These are phyloP conservation scores for Lophiotrema nucula DNA, from an alignment of 495 filamentous ascomycete genomes.

Conservation along the genomic window DNA sequence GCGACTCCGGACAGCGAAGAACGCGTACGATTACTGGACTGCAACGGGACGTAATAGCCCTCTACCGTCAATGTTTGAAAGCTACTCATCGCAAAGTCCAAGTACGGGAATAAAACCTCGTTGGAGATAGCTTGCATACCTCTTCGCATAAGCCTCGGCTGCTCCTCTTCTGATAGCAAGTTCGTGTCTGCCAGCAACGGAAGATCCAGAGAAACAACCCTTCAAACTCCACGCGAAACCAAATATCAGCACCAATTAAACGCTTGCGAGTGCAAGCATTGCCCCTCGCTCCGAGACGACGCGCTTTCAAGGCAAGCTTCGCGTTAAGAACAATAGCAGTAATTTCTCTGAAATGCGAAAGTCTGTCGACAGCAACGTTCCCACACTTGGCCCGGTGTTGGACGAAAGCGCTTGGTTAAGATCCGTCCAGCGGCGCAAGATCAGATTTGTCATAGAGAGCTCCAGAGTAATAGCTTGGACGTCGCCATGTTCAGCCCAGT, in stretches of 20 bases:
- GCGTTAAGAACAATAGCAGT: constrained; percentile 62
- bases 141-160: neutral
- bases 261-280: constrained; percentile 66
- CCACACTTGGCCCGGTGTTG: constrained; percentile 51
- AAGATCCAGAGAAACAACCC: constrained; percentile 20
- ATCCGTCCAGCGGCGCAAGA: constrained; percentile 68
- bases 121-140: neutral
- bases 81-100: constrained; percentile 23
- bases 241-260: too few relatives aligned
- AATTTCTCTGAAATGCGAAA: constrained; percentile 57
- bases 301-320: constrained; percentile 52
- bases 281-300: constrained; percentile 58
- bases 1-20: too few relatives aligned
- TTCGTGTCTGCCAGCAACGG: neutral
- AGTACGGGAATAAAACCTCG: constrained; percentile 19
- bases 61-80: too few relatives aligned
- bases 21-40: too few relatives aligned
- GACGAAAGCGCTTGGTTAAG: constrained; percentile 72
- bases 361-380: constrained; percentile 66
- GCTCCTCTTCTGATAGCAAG: neutral
- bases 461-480: too few relatives aligned
- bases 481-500: too few relatives aligned
- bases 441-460: too few relatives aligned
- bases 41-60: too few relatives aligned
- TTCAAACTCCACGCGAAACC: too few relatives aligned